Conservation (phyloP, 2,329 filamentous ascomycete genomes). For the Penicillium sumatraense region DNA sequence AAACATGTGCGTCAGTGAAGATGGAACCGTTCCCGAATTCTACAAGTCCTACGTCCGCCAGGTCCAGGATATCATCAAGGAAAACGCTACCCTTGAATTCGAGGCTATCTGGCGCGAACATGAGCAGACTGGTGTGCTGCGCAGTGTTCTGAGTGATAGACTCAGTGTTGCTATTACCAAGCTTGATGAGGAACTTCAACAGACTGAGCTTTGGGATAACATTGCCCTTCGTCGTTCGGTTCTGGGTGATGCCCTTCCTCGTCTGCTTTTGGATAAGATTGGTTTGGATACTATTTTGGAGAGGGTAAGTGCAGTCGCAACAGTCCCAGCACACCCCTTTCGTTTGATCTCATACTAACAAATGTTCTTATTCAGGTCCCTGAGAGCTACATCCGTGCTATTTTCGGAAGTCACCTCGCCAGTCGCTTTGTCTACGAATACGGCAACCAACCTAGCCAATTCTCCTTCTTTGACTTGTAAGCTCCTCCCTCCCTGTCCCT, state of each 20-base stretch:
- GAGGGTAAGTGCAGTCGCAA: conserved; percentile 71
- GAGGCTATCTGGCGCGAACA: conserved; percentile 98
- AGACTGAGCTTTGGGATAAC: conserved; percentile 89
- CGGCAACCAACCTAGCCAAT: conserved; percentile 89
- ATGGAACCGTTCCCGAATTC: conserved; percentile 82
- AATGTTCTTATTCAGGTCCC: conserved; percentile 67
- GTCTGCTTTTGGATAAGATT: conserved; percentile 83
- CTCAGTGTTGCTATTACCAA: conserved; percentile 93
- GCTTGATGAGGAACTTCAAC: conserved; percentile 93
- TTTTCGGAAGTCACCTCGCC: conserved; percentile 94
- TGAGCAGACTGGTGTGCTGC: conserved; percentile 75
- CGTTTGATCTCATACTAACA: conserved; percentile 24
- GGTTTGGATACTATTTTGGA: conserved; percentile 85
- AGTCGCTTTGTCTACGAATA: conserved; percentile 96
- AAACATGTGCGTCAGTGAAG: conserved; percentile 87
- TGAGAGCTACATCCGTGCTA: conserved; percentile 87
- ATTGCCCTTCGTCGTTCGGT: conserved; percentile 76
- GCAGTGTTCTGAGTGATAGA: conserved; percentile 88
- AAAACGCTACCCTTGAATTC: conserved; percentile 92
- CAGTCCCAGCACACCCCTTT: background rate
- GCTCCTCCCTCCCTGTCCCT: conserved; percentile 33
- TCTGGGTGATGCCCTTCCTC: conserved; percentile 82
- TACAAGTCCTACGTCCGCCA: conserved; percentile 91
- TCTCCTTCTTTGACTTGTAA: conserved; percentile 98
- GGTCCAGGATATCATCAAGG: conserved; percentile 87